Percentiles rank a stretch among this genome's conserved stretches.
Evolutionary conservation across 371 early-diverging fungal species (phyloP).

Genomic region (Rhizopus arrhizus): DNA sequence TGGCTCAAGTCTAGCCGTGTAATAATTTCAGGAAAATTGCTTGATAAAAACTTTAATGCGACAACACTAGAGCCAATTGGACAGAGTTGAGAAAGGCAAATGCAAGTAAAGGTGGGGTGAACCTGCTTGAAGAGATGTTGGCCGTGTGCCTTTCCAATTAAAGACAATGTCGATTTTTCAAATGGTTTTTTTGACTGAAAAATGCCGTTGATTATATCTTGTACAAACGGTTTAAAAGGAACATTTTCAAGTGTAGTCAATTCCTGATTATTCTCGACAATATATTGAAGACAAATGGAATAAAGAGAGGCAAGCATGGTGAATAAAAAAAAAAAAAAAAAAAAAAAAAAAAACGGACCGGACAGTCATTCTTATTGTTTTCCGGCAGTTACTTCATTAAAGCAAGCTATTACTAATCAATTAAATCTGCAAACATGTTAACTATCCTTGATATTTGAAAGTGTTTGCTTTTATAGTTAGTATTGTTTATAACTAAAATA

Average conservation of each 20-base stretch:
- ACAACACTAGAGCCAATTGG: not conserved
- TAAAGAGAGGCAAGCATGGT: conserved; percentile 21
- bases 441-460: no score
- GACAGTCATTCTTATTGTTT: no score
- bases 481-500: no score
- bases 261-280: conserved; percentile 19
- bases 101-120: not conserved
- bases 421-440: no score
- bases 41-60: not conserved
- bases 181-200: conserved; percentile 13
- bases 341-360: no score
- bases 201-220: conserved; percentile 10
- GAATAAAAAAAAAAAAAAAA: not conserved
- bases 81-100: not conserved
- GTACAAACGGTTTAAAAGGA: conserved; percentile 21
- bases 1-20: conserved; percentile 6
- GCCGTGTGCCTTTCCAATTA: conserved; percentile 13
- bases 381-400: no score
- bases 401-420: no score
- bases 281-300: conserved; percentile 26
- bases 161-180: conserved; percentile 14
- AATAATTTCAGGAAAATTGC: conserved; percentile 12
- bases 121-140: not conserved
- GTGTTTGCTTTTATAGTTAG: no score
- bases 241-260: conserved; percentile 18